Conservation (phyloP, 1,284 basidiomycete species). For the Rhodotorula sp. region DNA sequence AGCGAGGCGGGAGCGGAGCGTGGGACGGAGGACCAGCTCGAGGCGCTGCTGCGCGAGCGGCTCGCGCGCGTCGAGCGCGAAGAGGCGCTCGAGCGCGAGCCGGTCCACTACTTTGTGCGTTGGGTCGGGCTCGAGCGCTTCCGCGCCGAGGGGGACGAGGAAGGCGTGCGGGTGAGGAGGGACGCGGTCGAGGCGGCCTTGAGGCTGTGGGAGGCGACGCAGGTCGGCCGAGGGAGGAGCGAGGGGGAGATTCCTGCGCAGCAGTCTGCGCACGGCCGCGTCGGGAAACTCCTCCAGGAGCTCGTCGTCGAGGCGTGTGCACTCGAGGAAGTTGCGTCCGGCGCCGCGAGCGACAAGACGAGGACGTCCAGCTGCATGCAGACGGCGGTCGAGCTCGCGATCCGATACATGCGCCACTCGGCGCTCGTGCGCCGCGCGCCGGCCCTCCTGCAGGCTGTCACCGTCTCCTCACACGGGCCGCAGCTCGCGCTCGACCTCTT, state of each 20-base stretch:
- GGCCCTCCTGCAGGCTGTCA: conserved; percentile 22
- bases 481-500: conserved; percentile 16
- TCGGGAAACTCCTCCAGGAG: conserved; percentile 6
- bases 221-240: neutral
- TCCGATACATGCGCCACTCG: conserved; percentile 4
- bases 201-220: conserved; percentile 24
- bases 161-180: neutral
- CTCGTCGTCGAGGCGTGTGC: conserved; percentile 18
- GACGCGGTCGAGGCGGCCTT: conserved; percentile 13
- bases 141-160: neutral
- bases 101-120: conserved; percentile 19
- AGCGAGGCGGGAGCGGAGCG: neutral
- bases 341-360: neutral
- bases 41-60: conserved; percentile 25
- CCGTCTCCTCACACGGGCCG: conserved; percentile 10
- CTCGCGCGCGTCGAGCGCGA: conserved; percentile 24
- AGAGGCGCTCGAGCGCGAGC: conserved; percentile 17
- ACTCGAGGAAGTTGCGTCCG: neutral
- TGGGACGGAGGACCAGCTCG: conserved; percentile 8
- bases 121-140: conserved; percentile 16
- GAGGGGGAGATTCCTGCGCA: conserved; percentile 5
- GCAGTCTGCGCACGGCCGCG: neutral
- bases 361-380: neutral
- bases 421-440: conserved; percentile 19
- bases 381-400: conserved; percentile 14